Percentiles rank a stretch among this genome's conserved stretches.
Evolutionary conservation across 202 grass and related monocot genomes (phyloP).

Genomic region (Panicum hallii): DNA sequence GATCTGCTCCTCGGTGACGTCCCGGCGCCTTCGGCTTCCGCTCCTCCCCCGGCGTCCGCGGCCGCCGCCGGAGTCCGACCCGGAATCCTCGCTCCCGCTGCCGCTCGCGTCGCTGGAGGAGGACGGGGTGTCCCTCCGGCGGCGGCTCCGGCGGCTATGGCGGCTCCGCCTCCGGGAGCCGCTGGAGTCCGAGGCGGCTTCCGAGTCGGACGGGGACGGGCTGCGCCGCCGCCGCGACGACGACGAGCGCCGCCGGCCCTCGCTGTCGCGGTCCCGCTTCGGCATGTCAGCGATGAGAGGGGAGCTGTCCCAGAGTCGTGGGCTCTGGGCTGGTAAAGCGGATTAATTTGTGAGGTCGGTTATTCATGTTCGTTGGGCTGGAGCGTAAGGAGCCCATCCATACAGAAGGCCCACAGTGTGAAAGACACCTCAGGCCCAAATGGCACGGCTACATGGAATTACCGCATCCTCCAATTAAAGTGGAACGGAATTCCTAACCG

Average conservation of each 20-base stretch:
- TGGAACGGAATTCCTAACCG: too few species aligned
- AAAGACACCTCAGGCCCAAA: neutral
- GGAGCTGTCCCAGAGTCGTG: neutral
- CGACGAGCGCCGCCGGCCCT: conserved; percentile 40
- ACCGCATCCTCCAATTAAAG: too few species aligned
- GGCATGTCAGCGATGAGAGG: conserved; percentile 48
- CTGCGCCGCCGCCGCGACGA: conserved; percentile 50
- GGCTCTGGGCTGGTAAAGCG: conserved; percentile 22
- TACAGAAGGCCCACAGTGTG: neutral
- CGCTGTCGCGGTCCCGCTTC: conserved; percentile 57
- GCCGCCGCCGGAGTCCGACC: conserved; percentile 46
- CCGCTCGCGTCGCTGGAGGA: conserved; percentile 52
- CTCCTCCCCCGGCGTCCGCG: conserved; percentile 9
- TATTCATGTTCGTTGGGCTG: neutral
- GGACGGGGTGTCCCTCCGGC: conserved; percentile 48
- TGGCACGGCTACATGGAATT: neutral
- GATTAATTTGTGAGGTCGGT: neutral
- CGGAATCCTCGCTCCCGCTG: conserved; percentile 47
- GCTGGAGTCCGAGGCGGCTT: conserved; percentile 28
- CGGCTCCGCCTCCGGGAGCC: conserved; percentile 48
- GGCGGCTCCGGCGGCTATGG: conserved; percentile 53
- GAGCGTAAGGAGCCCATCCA: neutral
- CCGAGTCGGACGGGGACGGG: conserved; percentile 58
- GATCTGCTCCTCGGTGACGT: conserved; percentile 88
- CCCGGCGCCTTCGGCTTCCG: conserved; percentile 43